Evolutionary conservation across 495 filamentous ascomycete species (phyloP).

Genomic region (Aspergillus incahuasiensis): DNA sequence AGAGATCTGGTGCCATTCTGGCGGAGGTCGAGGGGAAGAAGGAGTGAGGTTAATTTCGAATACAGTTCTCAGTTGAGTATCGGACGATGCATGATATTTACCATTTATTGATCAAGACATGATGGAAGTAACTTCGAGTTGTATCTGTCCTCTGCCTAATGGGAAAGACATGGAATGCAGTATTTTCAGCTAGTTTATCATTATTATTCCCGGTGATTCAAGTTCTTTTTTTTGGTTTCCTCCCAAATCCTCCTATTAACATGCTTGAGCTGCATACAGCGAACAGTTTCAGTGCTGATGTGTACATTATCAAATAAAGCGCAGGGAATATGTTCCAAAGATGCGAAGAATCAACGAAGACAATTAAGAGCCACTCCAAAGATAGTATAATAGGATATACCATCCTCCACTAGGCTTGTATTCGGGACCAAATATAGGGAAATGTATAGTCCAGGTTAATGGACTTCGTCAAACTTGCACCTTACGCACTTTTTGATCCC

Average conservation of each 20-base stretch:
- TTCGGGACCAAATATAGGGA: background rate
- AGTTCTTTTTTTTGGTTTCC: background rate
- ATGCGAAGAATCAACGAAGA: background rate
- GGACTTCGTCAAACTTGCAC: constrained; percentile 26
- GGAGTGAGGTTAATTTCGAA: background rate
- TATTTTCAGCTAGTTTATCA: no score
- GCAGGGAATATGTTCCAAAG: background rate
- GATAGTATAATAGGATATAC: background rate
- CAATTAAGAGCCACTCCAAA: background rate
- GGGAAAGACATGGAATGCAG: background rate
- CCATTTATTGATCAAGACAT: background rate
- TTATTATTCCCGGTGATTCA: background rate
- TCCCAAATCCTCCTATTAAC: background rate
- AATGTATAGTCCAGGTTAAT: background rate
- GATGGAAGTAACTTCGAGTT: background rate
- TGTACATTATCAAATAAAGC: background rate
- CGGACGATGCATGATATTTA: background rate
- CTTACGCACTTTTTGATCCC: constrained; percentile 28
- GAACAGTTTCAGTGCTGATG: background rate
- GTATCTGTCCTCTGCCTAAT: background rate
- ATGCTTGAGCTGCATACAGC: background rate
- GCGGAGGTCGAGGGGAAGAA: background rate
- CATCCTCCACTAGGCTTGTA: background rate
- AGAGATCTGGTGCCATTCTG: background rate
- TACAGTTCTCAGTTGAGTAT: background rate